A percentile compares a stretch with the other conserved stretches of the same genome.
phyloP scores from a whole-genome alignment of 176 grass and related monocot species.

The Musa schizocarpa region DNA sequence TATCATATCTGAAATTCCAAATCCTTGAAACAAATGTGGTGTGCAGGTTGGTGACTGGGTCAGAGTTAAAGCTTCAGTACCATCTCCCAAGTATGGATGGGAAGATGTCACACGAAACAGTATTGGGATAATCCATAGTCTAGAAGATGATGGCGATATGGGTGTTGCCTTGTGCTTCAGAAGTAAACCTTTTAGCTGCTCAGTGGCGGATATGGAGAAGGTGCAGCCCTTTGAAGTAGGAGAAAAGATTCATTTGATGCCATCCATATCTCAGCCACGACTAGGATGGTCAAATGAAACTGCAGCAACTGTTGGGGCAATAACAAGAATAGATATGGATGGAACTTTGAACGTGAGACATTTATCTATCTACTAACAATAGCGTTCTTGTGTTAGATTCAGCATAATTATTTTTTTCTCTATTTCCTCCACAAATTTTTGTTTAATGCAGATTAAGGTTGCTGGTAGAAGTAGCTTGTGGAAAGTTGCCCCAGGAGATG shows the following conservation, averaged over 20 bases:
- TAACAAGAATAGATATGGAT: constrained; percentile 94
- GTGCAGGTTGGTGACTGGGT: constrained; percentile 92
- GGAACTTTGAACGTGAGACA: constrained; percentile 76
- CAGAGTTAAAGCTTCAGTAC: constrained; percentile 83
- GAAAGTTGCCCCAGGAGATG: constrained; percentile 99
- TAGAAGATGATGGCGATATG: constrained; percentile 95
- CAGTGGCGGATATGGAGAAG: constrained; percentile 91
- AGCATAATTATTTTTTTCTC: neutral
- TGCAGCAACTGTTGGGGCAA: constrained; percentile 84
- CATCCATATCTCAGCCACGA: constrained; percentile 77
- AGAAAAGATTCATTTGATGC: constrained; percentile 81
- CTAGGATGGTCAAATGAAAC: constrained; percentile 96
- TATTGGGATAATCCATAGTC: constrained; percentile 86
- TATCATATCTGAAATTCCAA: neutral
- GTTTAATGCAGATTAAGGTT: constrained; percentile 52
- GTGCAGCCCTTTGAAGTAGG: constrained; percentile 71
- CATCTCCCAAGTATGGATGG: constrained; percentile 98
- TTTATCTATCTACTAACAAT: neutral
- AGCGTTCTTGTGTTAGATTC: neutral
- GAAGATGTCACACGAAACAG: constrained; percentile 86
- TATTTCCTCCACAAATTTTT: neutral
- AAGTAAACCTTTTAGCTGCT: constrained; percentile 76
- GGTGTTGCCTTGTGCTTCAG: constrained; percentile 92
- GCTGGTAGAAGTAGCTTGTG: constrained; percentile 82
- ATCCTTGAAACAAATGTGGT: constrained; percentile 11